Percentiles rank a stretch among this genome's conserved stretches.
Evolutionary conservation across 2,329 filamentous ascomycete species (phyloP).

Genomic region (Magnaporthiopsis rhizophila): DNA sequence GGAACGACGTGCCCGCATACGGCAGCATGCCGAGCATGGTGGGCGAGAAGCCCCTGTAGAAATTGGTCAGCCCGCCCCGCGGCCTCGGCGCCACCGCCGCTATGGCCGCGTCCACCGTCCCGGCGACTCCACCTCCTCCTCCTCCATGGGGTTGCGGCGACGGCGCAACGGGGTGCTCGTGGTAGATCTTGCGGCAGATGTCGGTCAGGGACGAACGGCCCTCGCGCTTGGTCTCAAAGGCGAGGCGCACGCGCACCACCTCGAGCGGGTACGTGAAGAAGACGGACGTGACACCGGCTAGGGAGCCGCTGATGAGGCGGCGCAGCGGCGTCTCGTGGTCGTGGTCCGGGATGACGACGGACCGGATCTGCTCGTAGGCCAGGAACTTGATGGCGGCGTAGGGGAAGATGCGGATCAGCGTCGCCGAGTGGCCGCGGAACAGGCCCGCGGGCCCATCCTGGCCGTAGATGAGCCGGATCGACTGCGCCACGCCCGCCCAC

Average conservation of each 20-base stretch:
- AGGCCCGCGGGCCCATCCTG: constrained; percentile 68
- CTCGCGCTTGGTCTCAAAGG: constrained; percentile 82
- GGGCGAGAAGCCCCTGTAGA: constrained; percentile 88
- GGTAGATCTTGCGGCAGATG: constrained; percentile 82
- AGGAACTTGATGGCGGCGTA: constrained; percentile 98
- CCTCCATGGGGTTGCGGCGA: constrained; percentile 14
- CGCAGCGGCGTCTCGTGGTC: constrained; percentile 74
- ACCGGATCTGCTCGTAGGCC: constrained; percentile 92
- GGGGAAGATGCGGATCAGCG: constrained; percentile 87
- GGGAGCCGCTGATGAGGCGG: constrained; percentile 63
- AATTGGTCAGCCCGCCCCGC: constrained; percentile 69
- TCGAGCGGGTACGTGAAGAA: constrained; percentile 96
- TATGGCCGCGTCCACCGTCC: constrained; percentile 24
- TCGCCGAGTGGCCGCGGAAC: constrained; percentile 91
- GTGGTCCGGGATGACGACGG: constrained; percentile 61
- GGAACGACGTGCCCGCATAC: constrained; percentile 91
- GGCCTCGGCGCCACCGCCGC: constrained; percentile 40
- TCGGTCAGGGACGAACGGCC: constrained; percentile 61
- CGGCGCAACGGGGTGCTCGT: constrained; percentile 51
- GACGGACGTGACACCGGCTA: constrained; percentile 81
- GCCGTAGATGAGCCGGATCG: constrained; percentile 75
- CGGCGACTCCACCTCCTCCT: constrained; percentile 12
- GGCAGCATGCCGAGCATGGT: constrained; percentile 93
- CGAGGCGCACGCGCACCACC: constrained; percentile 82
- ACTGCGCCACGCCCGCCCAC: constrained; percentile 75